Base-by-base conservation (phyloP, 306 rosid genomes). In the Rubus parviflorus region DNA sequence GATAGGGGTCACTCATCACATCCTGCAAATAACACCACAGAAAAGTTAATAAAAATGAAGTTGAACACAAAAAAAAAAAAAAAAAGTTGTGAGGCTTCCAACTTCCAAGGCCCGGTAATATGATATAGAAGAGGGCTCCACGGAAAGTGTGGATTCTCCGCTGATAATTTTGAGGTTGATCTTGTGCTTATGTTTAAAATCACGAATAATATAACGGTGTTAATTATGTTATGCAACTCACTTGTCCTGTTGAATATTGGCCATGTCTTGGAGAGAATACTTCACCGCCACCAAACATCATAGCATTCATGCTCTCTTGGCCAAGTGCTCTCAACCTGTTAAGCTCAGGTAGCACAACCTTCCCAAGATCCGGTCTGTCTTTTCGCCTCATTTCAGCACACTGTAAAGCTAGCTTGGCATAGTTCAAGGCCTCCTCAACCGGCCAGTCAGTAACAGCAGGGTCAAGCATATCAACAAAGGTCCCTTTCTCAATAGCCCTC, bases 321-420 rank as follows among this genome's bases (percentile, higher is more conserved):
- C 91, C 94, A 49, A 92, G 68, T 7, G 73, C 79, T 86, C 90
- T 85, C 83, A 89, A 72, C 72, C 92, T 83, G 73, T 90, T 88
- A 30, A 90, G 90, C 83, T 85, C 90, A 15, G 97, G 95, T 35
- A 92, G 79, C 41, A 90, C 87, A 60, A 84, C 77, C 70, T 86
- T 90, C 16, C 86, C 96, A 48, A 92, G 97, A 76, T 94, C 93
- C 11, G 97, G 98, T 69, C 97, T 82, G 78, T 92, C 97, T 81
- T 84, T 94, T 64, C 85, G 79, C 86, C 95, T 90, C 93, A 92
- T 87, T 58, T 94, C 96, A 1, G 93, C 86, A 65, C 98, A 94
- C 14, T 79, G 86, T 54, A 92, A 85, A 25, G 93, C 80, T 41
- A 92, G 83, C 70, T 84, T 90, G 10, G 95, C 91, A 49, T 86